Evolutionary conservation across 495 filamentous ascomycete genomes (phyloP), one percentile per base, ranked within the genome.

Genomic region (Daldinia childiae): DNA sequence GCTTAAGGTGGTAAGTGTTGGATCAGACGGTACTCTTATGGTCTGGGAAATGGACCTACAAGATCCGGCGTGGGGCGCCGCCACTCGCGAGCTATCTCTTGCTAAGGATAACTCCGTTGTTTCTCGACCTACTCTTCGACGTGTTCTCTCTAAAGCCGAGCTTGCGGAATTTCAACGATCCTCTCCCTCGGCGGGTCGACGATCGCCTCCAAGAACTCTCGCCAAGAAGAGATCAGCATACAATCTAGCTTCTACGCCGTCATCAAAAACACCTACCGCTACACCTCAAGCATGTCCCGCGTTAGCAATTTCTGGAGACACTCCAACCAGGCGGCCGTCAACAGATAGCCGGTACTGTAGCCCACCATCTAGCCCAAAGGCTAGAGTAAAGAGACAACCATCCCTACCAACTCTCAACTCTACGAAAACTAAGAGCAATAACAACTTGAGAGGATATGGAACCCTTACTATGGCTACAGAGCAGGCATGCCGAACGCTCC

Each of bases 11-110:
- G 84, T 95, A 41, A 93, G 90, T 66, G 90, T 91, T 30, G 93
- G 93, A 17, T 88, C 91, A 17, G 93, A 97, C 77, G 92, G 92
- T 19, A 91, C 92, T 3, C 88, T 95, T 60, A 95, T 95, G 91
- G 89, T 93, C 21, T 95, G 93, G 92, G 84, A 87, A 17, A 80
- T 93, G 61, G 87, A 84, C 30, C 64, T 84, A 24, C 74, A 79
- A 55, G 81, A 84, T 43, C 77, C 78, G 21, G 41, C 60, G 24
- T 71, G 70, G 58, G 72, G 74, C 1, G 69, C 77, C 21, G 71
- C 74, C 62, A 79, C 61, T 64, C 82, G 83, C 34, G 82, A 84
- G 8, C 78, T 80, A 15, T 86, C 85, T 1, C 84, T 88, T 2
- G 73, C 79, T 5, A 91, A 89, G 72, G 83, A 87, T 48, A 57